phyloP scores from a whole-genome alignment of 2,329 filamentous ascomycete genomes.

The Alternaria metachromatica region DNA sequence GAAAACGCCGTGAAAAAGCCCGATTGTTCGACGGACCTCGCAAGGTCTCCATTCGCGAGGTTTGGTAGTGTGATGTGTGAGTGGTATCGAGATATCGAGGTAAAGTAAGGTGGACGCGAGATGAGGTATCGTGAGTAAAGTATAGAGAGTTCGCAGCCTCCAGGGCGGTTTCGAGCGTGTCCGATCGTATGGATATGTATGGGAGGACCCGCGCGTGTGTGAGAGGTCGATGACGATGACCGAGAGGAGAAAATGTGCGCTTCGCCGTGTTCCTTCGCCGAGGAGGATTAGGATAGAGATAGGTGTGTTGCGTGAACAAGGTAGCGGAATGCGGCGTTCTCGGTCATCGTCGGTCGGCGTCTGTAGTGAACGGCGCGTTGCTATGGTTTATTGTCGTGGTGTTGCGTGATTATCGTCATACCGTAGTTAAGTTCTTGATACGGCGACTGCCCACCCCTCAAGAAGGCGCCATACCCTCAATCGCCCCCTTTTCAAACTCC shows the following conservation, averaged over 20 bases:
- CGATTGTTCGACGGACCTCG: background rate
- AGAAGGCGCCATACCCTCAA: slow-evolving; percentile 36
- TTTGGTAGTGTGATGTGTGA: background rate
- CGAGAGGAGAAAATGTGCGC: background rate
- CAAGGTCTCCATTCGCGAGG: background rate
- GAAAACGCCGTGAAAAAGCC: background rate
- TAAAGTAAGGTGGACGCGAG: background rate
- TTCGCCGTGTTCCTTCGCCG: background rate
- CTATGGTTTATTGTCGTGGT: background rate
- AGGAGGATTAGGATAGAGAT: background rate
- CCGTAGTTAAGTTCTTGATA: background rate
- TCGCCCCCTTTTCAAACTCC: slow-evolving; percentile 40
- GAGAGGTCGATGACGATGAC: background rate
- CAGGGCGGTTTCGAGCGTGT: background rate
- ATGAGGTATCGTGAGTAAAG: background rate
- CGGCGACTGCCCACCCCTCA: slow-evolving; percentile 4
- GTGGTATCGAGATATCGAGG: background rate
- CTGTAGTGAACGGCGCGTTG: background rate
- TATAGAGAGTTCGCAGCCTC: background rate
- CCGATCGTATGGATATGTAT: background rate
- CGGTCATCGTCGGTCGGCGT: background rate
- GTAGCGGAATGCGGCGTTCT: background rate
- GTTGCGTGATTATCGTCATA: background rate
- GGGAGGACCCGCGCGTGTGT: background rate
- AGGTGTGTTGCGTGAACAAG: background rate